Base-by-base conservation (phyloP, 768 basidiomycete genomes). In the Mycena floridula region DNA sequence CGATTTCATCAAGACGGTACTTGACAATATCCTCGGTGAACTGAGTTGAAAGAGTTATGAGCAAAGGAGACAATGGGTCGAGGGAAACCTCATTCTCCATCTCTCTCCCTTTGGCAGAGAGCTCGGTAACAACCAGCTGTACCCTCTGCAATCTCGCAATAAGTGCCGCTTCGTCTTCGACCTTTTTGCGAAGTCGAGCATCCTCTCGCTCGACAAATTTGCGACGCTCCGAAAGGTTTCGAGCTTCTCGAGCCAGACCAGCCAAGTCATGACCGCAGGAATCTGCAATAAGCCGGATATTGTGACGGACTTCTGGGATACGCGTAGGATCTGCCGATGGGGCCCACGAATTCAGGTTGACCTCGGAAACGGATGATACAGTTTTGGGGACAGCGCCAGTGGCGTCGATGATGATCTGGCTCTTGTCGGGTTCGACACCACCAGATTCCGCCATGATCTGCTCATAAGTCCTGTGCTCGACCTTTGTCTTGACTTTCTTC, bases 391-490 rank as follows among this genome's bases (percentile, higher is more conserved):
- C 88, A 45, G 89, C 88, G 22, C 96, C 92, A 16, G 91, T 87
- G 15, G 94, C 90, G 64, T 99, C 96, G 46, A 97, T 89, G 28
- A 99, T 93, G 39, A 93, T 60, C 6, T 81, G 79, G 2, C 78
- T 55, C 3, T 66, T 53, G 7, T 72, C 54, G 0, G 67, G 61
- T 3, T 57, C 52, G 26, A 82, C 78, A 48, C 81, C 72, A 0
- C 85, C 89, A 20, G 89, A 83, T 59, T 95, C 92, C 2, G 89
- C 85, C 42, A 99, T 61, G 43, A 98, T 89, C 63, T 99, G 81
- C 63, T 99, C 96, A 59, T 97, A 99, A 0, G 93, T 92, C 73
- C 95, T 96, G 69, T 97, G 93, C 59, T 91, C 83, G 25, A 93
- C 69, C 63, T 81, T 90, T 18, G 76, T 81, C 65, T 90, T 96